phyloP scores from a whole-genome alignment of 2,329 filamentous ascomycete species.

The Diaporthe destruens region DNA sequence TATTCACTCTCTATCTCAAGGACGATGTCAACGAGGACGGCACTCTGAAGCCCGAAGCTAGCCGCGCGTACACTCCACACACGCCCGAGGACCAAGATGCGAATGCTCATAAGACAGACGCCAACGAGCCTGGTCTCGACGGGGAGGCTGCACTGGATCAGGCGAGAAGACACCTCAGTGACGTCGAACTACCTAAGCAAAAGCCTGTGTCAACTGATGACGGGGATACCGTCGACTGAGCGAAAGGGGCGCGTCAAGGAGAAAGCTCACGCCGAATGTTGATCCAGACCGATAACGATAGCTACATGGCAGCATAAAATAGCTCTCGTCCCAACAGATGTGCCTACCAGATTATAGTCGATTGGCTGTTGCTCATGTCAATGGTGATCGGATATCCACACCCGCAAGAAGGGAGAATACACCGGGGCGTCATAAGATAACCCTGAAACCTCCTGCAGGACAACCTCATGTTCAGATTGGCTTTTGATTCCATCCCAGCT shows the following conservation, averaged over 20 bases:
- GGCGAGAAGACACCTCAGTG: slow-evolving; percentile 53
- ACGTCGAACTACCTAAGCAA: slow-evolving; percentile 43
- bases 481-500: no score
- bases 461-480: no score
- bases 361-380: no score
- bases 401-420: no score
- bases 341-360: neutral
- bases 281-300: neutral
- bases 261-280: neutral
- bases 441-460: no score
- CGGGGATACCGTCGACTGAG: slow-evolving; percentile 44
- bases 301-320: neutral
- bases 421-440: no score
- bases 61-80: slow-evolving; percentile 45
- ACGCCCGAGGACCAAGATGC: slow-evolving; percentile 45
- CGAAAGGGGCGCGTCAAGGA: neutral
- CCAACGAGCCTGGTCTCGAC: slow-evolving; percentile 45
- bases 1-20: slow-evolving; percentile 81
- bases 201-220: slow-evolving; percentile 43
- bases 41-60: slow-evolving; percentile 60
- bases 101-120: slow-evolving; percentile 45
- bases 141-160: slow-evolving; percentile 54
- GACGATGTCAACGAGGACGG: slow-evolving; percentile 74
- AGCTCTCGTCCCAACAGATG: neutral
- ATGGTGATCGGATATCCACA: no score